phyloP scores from a whole-genome alignment of 257 asterid species.

The Asclepias syriaca region DNA sequence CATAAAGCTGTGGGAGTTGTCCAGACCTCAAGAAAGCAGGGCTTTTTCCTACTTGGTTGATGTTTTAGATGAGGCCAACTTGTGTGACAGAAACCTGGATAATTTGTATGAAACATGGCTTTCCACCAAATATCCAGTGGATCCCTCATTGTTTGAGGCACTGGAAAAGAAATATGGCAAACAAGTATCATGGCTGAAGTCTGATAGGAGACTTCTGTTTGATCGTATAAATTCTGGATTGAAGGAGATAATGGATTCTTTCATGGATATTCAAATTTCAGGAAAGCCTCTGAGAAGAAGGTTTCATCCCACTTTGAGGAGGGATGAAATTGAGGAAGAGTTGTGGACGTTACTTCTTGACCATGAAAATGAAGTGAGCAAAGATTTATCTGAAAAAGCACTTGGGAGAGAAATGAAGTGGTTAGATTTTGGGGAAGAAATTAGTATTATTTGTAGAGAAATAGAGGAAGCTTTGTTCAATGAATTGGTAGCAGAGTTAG shows the following conservation, averaged over 20 bases:
- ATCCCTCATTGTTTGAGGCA: constrained; percentile 41
- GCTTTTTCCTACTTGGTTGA: constrained; percentile 69
- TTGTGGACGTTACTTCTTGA: constrained; percentile 49
- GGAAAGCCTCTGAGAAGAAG: constrained; percentile 20
- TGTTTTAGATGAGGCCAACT: constrained; percentile 58
- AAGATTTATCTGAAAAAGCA: constrained; percentile 32
- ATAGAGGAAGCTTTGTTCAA: constrained; percentile 49
- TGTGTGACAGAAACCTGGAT: constrained; percentile 28
- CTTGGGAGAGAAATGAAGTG: constrained; percentile 38
- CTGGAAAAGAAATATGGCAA: constrained; percentile 66
- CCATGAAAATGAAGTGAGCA: constrained; percentile 37
- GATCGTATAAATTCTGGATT: constrained; percentile 56
- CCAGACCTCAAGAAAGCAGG: constrained; percentile 42
- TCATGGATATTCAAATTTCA: constrained; percentile 7
- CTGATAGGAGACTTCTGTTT: constrained; percentile 59
- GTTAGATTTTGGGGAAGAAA: constrained; percentile 49
- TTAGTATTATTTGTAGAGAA: constrained; percentile 48
- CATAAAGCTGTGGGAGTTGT: constrained; percentile 32
- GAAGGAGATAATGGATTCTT: constrained; percentile 29
- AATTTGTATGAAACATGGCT: constrained; percentile 36
- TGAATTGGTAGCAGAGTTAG: constrained; percentile 53
- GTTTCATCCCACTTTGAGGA: constrained; percentile 27
- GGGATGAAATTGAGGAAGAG: constrained; percentile 60
- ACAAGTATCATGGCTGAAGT: constrained; percentile 55
- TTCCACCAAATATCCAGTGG: constrained; percentile 44